phyloP scores from a whole-genome alignment of 495 filamentous ascomycete genomes.

The Penicillium antarcticum region DNA sequence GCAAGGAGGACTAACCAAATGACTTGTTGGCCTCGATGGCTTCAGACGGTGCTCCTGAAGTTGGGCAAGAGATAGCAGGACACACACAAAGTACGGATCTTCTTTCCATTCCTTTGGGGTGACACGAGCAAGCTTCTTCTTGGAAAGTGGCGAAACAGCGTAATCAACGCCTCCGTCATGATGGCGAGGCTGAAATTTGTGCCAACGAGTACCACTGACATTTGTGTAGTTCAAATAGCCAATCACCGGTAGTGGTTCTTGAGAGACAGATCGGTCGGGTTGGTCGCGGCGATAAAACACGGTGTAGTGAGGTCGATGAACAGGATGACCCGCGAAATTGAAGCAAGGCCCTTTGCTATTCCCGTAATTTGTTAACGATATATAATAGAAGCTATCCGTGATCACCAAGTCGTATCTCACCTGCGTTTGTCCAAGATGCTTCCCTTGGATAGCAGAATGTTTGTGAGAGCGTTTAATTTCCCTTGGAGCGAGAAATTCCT shows the following conservation, averaged over 20 bases:
- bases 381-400: neutral
- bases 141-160: neutral
- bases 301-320: constrained; percentile 13
- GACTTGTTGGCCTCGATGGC: neutral
- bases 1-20: constrained; percentile 2
- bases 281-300: constrained; percentile 7
- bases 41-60: constrained; percentile 10
- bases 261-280: neutral
- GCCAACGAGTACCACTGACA: constrained; percentile 2
- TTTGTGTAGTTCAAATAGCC: constrained; percentile 14
- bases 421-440: neutral
- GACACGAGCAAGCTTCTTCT: constrained; percentile 1
- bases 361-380: neutral
- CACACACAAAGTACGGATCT: constrained; percentile 19
- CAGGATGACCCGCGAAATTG: constrained; percentile 8
- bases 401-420: neutral
- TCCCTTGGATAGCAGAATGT: neutral
- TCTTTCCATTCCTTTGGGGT: constrained; percentile 17
- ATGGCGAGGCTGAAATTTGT: neutral
- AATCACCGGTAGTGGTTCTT: constrained; percentile 1
- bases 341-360: constrained; percentile 14
- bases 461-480: neutral
- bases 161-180: neutral
- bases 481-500: neutral
- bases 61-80: constrained; percentile 16